Evolutionary conservation across 2,329 filamentous ascomycete species (phyloP).

Genomic region (Claviceps sp.): DNA sequence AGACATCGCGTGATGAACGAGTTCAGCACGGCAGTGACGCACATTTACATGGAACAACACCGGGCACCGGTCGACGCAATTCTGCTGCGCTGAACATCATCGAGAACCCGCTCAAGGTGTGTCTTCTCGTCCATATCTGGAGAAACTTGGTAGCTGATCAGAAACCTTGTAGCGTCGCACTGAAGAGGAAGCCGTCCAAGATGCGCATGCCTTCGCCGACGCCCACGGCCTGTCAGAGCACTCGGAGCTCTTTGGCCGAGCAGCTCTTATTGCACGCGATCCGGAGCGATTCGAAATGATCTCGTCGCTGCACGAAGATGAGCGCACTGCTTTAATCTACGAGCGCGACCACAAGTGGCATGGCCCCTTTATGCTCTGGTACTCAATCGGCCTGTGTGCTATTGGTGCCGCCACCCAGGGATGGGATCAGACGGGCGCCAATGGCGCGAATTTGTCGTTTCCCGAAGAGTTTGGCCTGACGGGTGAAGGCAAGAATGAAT

Average conservation of each 20-base stretch:
- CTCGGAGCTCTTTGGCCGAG: conserved; percentile 22
- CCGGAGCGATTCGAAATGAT: conserved; percentile 10
- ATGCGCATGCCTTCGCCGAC: conserved; percentile 35
- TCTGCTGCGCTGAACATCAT: conserved; percentile 19
- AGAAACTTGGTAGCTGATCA: background rate
- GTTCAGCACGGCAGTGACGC: background rate
- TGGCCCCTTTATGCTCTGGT: conserved; percentile 26
- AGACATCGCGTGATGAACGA: conserved; percentile 6
- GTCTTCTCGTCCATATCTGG: background rate
- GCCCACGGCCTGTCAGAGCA: conserved; percentile 33
- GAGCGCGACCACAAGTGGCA: conserved; percentile 45
- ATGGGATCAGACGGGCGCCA: conserved; percentile 49
- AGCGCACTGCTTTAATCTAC: conserved; percentile 21
- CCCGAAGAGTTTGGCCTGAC: conserved; percentile 27
- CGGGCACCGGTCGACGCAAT: conserved; percentile 8
- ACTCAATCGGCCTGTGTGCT: conserved; percentile 36
- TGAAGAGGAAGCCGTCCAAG: conserved; percentile 10
- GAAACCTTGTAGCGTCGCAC: conserved; percentile 12
- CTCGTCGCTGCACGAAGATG: conserved; percentile 12
- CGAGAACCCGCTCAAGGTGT: conserved; percentile 19
- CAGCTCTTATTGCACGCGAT: conserved; percentile 17
- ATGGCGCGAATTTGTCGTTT: conserved; percentile 48
- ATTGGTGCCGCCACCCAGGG: conserved; percentile 44
- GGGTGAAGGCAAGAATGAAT: conserved; percentile 29
- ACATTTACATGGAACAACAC: background rate